Percentiles rank a stretch among this genome's conserved stretches.
Evolutionary conservation across 1,284 basidiomycete genomes (phyloP).

Genomic region (Malassezia caprae): DNA sequence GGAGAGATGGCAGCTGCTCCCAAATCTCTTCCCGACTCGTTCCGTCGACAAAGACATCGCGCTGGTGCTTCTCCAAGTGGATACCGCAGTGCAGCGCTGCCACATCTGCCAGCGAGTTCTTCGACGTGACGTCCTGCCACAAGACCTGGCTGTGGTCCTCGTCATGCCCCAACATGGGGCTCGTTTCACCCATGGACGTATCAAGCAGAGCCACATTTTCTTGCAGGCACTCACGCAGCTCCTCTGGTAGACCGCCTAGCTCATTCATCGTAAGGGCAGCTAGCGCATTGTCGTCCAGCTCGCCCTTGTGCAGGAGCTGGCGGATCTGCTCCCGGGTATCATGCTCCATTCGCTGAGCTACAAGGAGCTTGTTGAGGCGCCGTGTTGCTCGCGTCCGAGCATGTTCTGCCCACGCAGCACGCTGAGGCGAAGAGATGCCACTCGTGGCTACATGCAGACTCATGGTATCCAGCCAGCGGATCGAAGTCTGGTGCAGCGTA

Average conservation of each 20-base stretch:
- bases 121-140: constrained; percentile 88
- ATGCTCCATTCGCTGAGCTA: constrained; percentile 29
- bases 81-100: constrained; percentile 79
- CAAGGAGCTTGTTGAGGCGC: constrained; percentile 51
- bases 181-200: not conserved
- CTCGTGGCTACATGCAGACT: constrained; percentile 85
- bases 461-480: constrained; percentile 88
- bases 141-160: constrained; percentile 12
- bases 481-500: constrained; percentile 59
- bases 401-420: constrained; percentile 81
- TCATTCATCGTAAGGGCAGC: constrained; percentile 4
- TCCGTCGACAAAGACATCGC: constrained; percentile 61
- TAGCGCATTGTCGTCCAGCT: constrained; percentile 45
- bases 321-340: constrained; percentile 37
- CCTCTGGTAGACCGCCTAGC: constrained; percentile 3
- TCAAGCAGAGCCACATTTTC: constrained; percentile 4
- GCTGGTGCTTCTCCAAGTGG: constrained; percentile 66
- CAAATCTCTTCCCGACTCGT: constrained; percentile 59
- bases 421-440: constrained; percentile 88
- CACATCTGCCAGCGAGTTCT: constrained; percentile 84
- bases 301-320: constrained; percentile 17
- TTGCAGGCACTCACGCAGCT: constrained; percentile 3
- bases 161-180: not conserved
- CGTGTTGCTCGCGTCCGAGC: constrained; percentile 55
- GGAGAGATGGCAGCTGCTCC: constrained; percentile 62